phyloP scores from a whole-genome alignment of 1,284 basidiomycete genomes.

The Cronartium quercuum region DNA sequence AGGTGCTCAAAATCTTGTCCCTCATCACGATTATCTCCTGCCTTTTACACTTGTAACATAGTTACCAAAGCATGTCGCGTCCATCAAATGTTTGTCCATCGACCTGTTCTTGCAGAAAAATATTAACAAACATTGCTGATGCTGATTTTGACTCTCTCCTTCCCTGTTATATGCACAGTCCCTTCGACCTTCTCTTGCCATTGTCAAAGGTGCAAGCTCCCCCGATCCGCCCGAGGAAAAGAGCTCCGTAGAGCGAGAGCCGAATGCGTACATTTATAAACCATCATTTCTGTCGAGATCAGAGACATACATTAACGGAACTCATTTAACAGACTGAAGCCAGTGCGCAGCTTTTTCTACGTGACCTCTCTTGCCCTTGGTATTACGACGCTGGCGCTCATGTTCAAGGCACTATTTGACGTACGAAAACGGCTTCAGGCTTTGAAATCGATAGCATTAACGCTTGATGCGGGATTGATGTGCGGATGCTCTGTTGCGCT shows the following conservation, averaged over 20 bases:
- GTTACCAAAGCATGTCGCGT: no score
- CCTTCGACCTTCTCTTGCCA: background rate
- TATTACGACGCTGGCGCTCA: background rate
- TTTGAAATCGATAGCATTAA: background rate
- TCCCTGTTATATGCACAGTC: no score
- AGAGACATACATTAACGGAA: background rate
- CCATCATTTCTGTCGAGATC: background rate
- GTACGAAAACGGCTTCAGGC: background rate
- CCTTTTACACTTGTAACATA: no score
- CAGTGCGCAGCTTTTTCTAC: background rate
- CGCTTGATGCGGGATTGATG: background rate
- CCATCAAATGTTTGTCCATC: no score
- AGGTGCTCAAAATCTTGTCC: no score
- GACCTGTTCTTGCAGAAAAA: no score
- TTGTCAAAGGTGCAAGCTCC: background rate
- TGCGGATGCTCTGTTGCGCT: background rate
- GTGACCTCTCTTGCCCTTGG: background rate
- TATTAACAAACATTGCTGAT: no score
- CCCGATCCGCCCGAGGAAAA: background rate
- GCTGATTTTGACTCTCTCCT: no score
- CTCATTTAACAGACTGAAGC: background rate
- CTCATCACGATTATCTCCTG: no score
- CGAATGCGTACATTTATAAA: background rate
- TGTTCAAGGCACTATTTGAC: background rate
- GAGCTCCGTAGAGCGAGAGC: background rate